phyloP scores from a whole-genome alignment of 73 alveolate genomes.

The Breviolum minutum region DNA sequence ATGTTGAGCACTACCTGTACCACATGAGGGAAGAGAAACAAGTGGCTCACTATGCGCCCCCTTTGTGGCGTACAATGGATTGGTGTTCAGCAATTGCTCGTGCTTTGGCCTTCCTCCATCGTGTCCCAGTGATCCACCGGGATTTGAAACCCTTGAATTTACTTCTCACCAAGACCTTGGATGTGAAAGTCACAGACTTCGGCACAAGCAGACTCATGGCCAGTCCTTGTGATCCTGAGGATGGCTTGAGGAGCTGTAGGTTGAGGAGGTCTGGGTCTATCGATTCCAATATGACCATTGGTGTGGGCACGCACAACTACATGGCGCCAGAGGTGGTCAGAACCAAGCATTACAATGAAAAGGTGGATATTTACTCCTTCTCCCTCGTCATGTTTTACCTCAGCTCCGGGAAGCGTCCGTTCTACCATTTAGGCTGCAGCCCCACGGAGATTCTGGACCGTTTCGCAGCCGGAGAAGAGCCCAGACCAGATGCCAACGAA shows the following conservation, averaged over 20 bases:
- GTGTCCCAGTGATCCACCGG: slow-evolving; percentile 32
- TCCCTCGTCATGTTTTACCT: slow-evolving; percentile 17
- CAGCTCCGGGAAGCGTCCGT: slow-evolving; percentile 48
- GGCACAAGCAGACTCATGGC: slow-evolving; percentile 48
- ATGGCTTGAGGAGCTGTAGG: neutral
- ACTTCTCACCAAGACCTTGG: slow-evolving; percentile 34
- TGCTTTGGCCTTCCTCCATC: slow-evolving; percentile 58
- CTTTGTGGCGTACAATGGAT: neutral
- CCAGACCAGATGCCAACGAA: slow-evolving; percentile 20
- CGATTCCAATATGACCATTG: slow-evolving; percentile 3
- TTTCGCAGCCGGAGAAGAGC: slow-evolving; percentile 48
- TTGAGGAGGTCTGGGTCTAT: too few relatives aligned
- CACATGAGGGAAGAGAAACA: slow-evolving; percentile 29
- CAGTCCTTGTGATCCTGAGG: neutral
- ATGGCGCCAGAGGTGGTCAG: slow-evolving; percentile 52
- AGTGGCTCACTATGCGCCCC: slow-evolving; percentile 28
- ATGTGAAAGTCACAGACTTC: slow-evolving; percentile 48
- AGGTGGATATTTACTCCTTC: slow-evolving; percentile 22
- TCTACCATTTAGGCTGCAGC: neutral
- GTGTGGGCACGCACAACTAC: slow-evolving; percentile 49
- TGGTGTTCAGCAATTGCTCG: slow-evolving; percentile 29
- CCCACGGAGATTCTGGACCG: slow-evolving; percentile 30
- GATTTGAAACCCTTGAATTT: slow-evolving; percentile 62
- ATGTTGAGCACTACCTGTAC: slow-evolving; percentile 20
- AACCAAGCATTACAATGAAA: neutral